Evolutionary conservation across 768 basidiomycete genomes (phyloP).

Genomic region (Boletus sp.): DNA sequence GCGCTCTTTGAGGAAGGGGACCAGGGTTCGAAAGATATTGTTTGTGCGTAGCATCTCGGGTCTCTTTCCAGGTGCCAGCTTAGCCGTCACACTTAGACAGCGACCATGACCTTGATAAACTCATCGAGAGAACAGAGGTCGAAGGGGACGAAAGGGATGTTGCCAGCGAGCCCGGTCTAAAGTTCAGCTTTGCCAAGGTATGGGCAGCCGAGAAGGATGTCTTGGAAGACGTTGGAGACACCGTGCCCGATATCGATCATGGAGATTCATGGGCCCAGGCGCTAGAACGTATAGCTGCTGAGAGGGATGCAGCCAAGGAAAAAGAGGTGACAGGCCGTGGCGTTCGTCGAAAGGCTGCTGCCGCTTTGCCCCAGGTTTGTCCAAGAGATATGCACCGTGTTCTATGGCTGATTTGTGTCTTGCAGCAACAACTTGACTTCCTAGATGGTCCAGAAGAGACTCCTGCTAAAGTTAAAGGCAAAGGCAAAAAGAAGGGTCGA

Average conservation of each 20-base stretch:
- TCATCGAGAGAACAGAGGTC: constrained; percentile 82
- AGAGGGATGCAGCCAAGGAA: constrained; percentile 42
- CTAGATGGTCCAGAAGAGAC: constrained; percentile 36
- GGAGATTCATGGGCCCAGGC: constrained; percentile 83
- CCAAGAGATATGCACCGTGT: not conserved
- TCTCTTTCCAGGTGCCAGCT: not conserved
- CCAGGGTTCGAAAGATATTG: constrained; percentile 59
- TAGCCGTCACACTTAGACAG: constrained; percentile 47
- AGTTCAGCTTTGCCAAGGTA: constrained; percentile 88
- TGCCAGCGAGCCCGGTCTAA: constrained; percentile 49
- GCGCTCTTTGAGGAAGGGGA: constrained; percentile 73
- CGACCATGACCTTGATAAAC: constrained; percentile 77
- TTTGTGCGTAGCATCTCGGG: constrained; percentile 45
- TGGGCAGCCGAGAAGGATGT: constrained; percentile 81
- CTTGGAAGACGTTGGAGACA: constrained; percentile 66
- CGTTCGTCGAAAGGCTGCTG: constrained; percentile 67
- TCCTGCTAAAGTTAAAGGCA: constrained; percentile 37
- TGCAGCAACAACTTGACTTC: constrained; percentile 33
- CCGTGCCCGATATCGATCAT: constrained; percentile 44
- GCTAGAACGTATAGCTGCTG: constrained; percentile 47
- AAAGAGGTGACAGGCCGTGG: constrained; percentile 68
- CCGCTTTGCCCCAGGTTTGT: constrained; percentile 41
- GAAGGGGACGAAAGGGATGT: constrained; percentile 58
- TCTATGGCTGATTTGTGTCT: constrained; percentile 1
- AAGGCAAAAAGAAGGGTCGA: constrained; percentile 35